phyloP scores from a whole-genome alignment of 140 eudicot species.

The Anethum foeniculum region DNA sequence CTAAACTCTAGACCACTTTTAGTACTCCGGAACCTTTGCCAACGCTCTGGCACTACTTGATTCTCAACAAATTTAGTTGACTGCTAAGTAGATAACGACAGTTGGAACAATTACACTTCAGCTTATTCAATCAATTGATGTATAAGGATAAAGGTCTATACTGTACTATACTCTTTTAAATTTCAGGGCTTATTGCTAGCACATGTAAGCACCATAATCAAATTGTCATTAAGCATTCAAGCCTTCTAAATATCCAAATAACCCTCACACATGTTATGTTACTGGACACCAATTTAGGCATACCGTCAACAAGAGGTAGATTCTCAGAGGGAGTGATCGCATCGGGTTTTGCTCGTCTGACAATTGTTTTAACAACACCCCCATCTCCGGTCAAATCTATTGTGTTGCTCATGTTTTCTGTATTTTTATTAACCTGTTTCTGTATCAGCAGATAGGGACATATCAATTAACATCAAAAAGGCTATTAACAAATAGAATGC shows the following conservation, averaged over 20 bases:
- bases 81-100: not conserved
- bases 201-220: not conserved
- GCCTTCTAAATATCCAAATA: not conserved
- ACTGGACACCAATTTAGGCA: conserved; percentile 7
- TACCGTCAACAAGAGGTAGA: conserved; percentile 95
- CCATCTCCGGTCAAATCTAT: conserved; percentile 95
- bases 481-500: not conserved
- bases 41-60: not conserved
- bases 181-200: not conserved
- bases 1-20: not conserved
- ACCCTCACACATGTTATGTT: not conserved
- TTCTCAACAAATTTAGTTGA: not conserved
- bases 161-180: not conserved
- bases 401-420: conserved; percentile 54
- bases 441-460: not conserved
- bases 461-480: not conserved
- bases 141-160: not conserved
- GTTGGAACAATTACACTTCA: not conserved
- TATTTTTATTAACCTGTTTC: conserved; percentile 23
- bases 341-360: conserved; percentile 70
- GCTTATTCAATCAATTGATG: not conserved
- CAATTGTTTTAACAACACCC: conserved; percentile 80
- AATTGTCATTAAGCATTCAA: not conserved
- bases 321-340: conserved; percentile 80
- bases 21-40: not conserved